Conservation (phyloP, 345 rosid genomes). For the Dipteronia sinensis region DNA sequence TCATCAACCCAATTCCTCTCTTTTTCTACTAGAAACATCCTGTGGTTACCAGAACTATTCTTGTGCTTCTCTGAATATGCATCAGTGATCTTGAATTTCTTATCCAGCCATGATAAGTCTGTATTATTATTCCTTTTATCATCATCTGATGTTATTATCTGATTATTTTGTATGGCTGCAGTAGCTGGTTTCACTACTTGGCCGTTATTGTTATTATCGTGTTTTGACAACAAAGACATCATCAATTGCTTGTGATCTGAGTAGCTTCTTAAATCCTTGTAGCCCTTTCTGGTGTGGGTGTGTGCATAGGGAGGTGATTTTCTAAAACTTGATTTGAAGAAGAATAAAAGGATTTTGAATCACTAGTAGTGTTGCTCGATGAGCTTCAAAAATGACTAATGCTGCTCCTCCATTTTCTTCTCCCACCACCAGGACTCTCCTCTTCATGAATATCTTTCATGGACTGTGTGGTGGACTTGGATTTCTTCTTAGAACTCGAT, state of each 20-base stretch:
- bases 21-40: too few relatives aligned
- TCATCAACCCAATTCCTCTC: too few relatives aligned
- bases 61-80: too few relatives aligned
- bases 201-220: too few relatives aligned
- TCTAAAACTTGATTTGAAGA: slow-evolving; percentile 73
- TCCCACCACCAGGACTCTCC: slow-evolving; percentile 58
- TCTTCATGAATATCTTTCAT: slow-evolving; percentile 51
- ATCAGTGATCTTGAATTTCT: slow-evolving; percentile 38
- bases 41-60: too few relatives aligned
- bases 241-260: too few relatives aligned
- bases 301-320: slow-evolving; percentile 67
- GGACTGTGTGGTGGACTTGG: slow-evolving; percentile 29
- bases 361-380: slow-evolving; percentile 24
- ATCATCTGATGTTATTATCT: too few relatives aligned
- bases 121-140: too few relatives aligned
- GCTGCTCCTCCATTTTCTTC: slow-evolving; percentile 88
- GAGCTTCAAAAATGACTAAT: slow-evolving; percentile 81
- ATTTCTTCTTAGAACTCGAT: slow-evolving; percentile 68
- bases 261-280: slow-evolving; percentile 52
- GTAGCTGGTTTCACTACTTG: slow-evolving; percentile 9
- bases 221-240: too few relatives aligned
- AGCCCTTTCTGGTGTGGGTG: slow-evolving; percentile 58
- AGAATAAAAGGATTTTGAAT: slow-evolving; percentile 54
- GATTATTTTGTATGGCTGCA: slow-evolving; percentile 11
- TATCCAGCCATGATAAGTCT: slow-evolving; percentile 36